These are phyloP conservation scores for Aurinia saxatilis DNA, from an alignment of 345 rosid genomes.

Conservation along the genomic window DNA sequence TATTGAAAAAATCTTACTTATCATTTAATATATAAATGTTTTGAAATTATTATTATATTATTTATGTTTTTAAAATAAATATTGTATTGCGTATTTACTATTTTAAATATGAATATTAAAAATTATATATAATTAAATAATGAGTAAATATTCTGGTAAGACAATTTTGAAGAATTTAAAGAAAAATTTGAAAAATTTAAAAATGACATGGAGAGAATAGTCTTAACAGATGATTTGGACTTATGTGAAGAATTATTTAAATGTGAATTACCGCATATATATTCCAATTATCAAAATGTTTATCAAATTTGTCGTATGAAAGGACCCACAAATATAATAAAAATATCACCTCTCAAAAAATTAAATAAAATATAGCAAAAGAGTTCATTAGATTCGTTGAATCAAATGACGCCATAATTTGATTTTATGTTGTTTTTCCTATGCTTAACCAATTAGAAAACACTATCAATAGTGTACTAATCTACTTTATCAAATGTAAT, in stretches of 20 bases:
- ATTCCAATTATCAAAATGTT: neutral
- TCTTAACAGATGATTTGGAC: neutral
- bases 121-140: too few relatives aligned
- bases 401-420: neutral
- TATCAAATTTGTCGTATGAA: neutral
- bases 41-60: too few relatives aligned
- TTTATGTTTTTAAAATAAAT: too few relatives aligned
- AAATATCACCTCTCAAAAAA: neutral
- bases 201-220: neutral
- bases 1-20: too few relatives aligned
- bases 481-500: neutral
- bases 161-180: too few relatives aligned
- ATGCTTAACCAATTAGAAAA: neutral
- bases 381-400: neutral
- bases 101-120: too few relatives aligned
- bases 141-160: too few relatives aligned
- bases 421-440: neutral
- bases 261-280: neutral
- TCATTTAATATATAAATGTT: too few relatives aligned
- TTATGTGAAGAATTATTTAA: constrained; percentile 1
- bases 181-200: too few relatives aligned
- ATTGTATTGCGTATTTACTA: too few relatives aligned
- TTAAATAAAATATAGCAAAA: too few relatives aligned
- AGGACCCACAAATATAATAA: neutral
- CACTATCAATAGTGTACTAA: neutral